phyloP scores from a whole-genome alignment of 768 basidiomycete species.

The Hortiboletus campestris region DNA sequence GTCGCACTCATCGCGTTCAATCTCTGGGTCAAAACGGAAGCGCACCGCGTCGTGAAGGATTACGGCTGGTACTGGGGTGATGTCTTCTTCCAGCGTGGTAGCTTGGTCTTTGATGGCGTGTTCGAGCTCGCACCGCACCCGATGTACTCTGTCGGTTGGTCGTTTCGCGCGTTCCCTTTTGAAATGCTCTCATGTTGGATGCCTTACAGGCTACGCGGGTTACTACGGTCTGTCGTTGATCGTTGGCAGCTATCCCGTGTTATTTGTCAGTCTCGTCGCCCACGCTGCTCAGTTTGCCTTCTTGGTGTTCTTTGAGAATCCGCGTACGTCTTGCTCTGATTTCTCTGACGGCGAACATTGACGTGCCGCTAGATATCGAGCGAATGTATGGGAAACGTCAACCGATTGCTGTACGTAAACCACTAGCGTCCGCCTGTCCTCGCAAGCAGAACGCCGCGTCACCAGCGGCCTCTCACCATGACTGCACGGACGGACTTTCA shows the following conservation, averaged over 20 bases:
- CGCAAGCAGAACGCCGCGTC: constrained; percentile 15
- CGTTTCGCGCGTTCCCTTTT: neutral
- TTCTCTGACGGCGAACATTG: neutral
- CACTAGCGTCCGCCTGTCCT: constrained; percentile 38
- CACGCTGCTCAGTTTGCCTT: constrained; percentile 98
- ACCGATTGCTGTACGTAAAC: constrained; percentile 81
- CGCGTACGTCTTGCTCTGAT: constrained; percentile 58
- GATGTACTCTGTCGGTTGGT: constrained; percentile 87
- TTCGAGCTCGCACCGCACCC: constrained; percentile 93
- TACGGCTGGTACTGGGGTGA: constrained; percentile 99
- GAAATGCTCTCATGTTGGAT: neutral
- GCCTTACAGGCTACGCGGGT: constrained; percentile 76
- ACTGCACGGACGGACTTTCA: constrained; percentile 35
- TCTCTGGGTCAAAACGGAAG: constrained; percentile 97
- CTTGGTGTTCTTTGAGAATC: constrained; percentile 93
- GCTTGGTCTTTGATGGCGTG: constrained; percentile 95
- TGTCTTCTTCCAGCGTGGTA: constrained; percentile 89
- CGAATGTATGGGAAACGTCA: constrained; percentile 92
- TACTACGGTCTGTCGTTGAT: constrained; percentile 96
- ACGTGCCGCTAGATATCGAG: constrained; percentile 68
- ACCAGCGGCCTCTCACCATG: constrained; percentile 15
- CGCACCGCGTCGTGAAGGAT: constrained; percentile 96
- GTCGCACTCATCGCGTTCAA: constrained; percentile 88
- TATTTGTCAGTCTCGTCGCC: constrained; percentile 91
- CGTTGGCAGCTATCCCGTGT: constrained; percentile 81